A percentile compares a stretch with the other conserved stretches of the same genome.
phyloP scores from a whole-genome alignment of 495 filamentous ascomycete genomes.

The Podospora bellae-mahoneyi region DNA sequence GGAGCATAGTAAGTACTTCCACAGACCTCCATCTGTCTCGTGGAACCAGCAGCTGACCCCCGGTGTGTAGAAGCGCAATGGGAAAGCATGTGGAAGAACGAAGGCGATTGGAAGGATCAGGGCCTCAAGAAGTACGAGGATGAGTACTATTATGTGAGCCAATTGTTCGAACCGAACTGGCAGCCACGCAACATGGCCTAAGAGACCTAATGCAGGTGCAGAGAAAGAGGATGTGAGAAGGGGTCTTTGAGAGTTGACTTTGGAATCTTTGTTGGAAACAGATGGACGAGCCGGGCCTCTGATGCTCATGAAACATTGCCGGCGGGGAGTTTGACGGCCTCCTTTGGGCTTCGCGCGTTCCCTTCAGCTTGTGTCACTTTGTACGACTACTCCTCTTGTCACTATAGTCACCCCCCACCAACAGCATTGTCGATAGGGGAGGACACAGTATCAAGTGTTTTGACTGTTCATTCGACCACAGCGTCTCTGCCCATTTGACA shows the following conservation, averaged over 20 bases:
- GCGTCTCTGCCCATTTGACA: neutral
- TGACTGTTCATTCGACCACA: neutral
- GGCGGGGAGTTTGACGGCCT: neutral
- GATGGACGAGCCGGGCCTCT: neutral
- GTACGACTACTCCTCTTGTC: neutral
- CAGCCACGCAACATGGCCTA: conserved; percentile 43
- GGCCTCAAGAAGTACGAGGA: conserved; percentile 39
- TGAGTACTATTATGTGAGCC: conserved; percentile 51
- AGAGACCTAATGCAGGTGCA: conserved; percentile 20
- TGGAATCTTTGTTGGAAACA: neutral
- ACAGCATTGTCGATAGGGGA: neutral
- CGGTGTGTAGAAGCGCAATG: conserved; percentile 37
- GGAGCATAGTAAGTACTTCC: conserved; percentile 41
- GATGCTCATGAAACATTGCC: neutral
- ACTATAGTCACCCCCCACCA: neutral
- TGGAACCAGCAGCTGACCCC: conserved; percentile 11
- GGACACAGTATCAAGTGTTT: neutral
- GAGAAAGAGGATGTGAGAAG: conserved; percentile 14
- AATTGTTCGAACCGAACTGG: conserved; percentile 52
- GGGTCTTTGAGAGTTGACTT: neutral
- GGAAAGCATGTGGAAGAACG: conserved; percentile 18
- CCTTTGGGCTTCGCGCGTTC: neutral
- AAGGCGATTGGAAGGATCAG: conserved; percentile 25
- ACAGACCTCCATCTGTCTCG: neutral
- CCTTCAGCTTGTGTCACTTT: neutral